Base-by-base conservation (phyloP, 2,329 filamentous ascomycete genomes). In the Colletotrichum siamense region DNA sequence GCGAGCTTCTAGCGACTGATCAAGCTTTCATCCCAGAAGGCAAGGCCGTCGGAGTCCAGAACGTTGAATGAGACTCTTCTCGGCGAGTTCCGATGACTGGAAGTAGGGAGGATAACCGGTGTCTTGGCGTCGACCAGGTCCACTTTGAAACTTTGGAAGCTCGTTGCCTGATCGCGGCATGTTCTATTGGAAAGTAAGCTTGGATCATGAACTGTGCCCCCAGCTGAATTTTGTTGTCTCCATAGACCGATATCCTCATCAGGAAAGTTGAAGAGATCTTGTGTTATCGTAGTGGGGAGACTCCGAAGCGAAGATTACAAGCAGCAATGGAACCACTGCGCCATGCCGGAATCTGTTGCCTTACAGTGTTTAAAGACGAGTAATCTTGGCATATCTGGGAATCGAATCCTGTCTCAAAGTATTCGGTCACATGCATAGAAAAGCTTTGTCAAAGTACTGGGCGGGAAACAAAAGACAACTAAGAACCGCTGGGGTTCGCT, bases 81-180 rank as follows among this genome's bases (percentile, higher is more conserved):
- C 39, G 39, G 39, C 18, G 18, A 1, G 1, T 22, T 0, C 39
- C 39, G 39, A 49, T n/a, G 18, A 49, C 39, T 49, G 39, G 6
- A n/a, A 49, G 8, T 1, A n/a, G 16, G 0, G 9, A 4, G 3
- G 1, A n/a, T n/a, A 49, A 49, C 3, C 18, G 39, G 39, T n/a
- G 16, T n/a, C 39, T 3, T n/a, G 18, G 18, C 39, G 9, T 49
- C 39, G 39, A n/a, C 39, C 18, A 12, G 16, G 18, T 4, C 0
- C 8, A n/a, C 0, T 49, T n/a, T 49, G 18, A 5, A 49, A 49
- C 39, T 49, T 49, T 7, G 39, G 39, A n/a, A 12, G 39, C 39
- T 12, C 10, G 9, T 49, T 49, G 39, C 39, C 39, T 49, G 39
- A n/a, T 49, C 39, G 39, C 18, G 39, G 10, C 39, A n/a, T n/a